Conservation (phyloP, 768 basidiomycete genomes). For the Pholiota conissans region DNA sequence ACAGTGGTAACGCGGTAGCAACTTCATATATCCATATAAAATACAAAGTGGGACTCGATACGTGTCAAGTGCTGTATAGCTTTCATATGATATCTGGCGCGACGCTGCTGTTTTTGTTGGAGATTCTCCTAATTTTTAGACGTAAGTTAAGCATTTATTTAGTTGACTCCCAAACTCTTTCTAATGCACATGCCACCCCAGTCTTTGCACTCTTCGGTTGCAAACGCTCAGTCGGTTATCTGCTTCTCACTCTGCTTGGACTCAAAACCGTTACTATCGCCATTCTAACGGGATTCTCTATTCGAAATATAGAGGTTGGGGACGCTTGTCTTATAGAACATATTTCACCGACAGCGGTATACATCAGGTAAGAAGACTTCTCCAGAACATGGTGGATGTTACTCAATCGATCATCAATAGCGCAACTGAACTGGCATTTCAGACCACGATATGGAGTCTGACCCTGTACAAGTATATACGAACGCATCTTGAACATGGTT, state of each 20-base stretch:
- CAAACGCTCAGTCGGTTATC: background rate
- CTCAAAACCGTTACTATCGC: background rate
- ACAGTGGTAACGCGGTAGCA: background rate
- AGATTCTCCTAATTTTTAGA: background rate
- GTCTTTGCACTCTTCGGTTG: background rate
- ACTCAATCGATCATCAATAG: background rate
- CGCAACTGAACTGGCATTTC: background rate
- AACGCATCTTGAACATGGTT: slow-evolving; percentile 11
- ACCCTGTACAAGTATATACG: slow-evolving; percentile 14
- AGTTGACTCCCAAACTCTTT: background rate
- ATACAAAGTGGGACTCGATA: background rate
- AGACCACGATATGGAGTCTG: slow-evolving; percentile 3
- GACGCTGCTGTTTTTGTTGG: background rate
- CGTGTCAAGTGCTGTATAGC: background rate
- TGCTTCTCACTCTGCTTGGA: background rate
- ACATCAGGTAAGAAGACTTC: background rate
- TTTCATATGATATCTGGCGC: background rate
- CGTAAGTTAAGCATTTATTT: background rate
- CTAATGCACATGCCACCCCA: background rate
- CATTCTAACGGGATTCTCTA: background rate
- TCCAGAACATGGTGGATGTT: background rate
- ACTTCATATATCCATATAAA: background rate
- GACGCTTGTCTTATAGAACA: background rate
- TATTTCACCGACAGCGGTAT: background rate
- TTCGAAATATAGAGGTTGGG: background rate